Evolutionary conservation across 139 green algal genomes (phyloP), one percentile per base, ranked within the genome.

Genomic region (Micractinium conductrix): DNA sequence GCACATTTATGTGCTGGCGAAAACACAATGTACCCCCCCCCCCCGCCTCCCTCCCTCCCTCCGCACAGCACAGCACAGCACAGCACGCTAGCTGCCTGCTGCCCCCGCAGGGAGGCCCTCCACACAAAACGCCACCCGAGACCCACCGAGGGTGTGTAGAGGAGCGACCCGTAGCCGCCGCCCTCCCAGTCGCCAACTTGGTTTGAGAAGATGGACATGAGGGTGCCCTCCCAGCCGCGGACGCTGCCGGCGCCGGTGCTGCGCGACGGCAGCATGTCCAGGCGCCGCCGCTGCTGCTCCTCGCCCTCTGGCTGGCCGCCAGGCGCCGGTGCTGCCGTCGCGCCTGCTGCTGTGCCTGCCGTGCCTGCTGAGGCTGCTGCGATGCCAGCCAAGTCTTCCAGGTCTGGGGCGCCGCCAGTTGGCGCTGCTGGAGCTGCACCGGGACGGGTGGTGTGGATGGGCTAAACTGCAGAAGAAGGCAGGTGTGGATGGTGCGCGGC

Each of bases 101-200:
- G 2, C 53, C 26, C 53, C 53, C 53, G 19, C 24, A 9, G 5
- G 19, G 7, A 62, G 53, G 10, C 2, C 12, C 65, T 42, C 33
- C 58, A 21, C 14, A 67, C 17, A 67, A n/a, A 8, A 21, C 58
- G 26, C 60, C 17, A 38, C 4, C 30, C n/a, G 1, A 7, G 67
- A 17, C 73, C 40, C 71, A 87, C 76, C 37, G 80, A 45, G 10
- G 86, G 69, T 17, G 90, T 90, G 45, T 85, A 85, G 1, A 95
- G 74, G 74, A 94, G 73, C 53, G 76, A 44, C 2, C 93, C 93
- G 58, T 96, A 96, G 35, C 90, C 90, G n/a, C 30, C 50, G 28
- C 58, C 78, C 48, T 89, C 80, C 92, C 92, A 96, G 65, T 93
- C 67, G 14, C 88, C 92, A 14, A 73, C 87, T 7, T 89, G 74